A percentile compares a stretch with the other conserved stretches of the same genome.
These are phyloP conservation scores for Aspergillus hancockii DNA, from an alignment of 495 filamentous ascomycete species.

Conservation along the genomic window DNA sequence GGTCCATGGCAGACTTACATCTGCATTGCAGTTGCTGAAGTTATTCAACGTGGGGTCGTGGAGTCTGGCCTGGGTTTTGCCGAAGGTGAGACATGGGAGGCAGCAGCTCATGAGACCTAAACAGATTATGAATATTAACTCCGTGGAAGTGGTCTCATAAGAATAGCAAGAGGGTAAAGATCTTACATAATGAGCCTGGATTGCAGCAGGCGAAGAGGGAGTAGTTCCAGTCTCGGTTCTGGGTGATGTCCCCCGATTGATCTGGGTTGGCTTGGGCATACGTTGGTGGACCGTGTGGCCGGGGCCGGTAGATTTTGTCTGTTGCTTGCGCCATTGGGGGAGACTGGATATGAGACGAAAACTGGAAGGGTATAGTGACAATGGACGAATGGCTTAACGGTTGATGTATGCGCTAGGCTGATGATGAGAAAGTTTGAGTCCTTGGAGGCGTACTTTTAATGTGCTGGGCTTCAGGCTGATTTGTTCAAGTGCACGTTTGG, in stretches of 20 bases:
- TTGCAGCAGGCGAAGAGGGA: conserved; percentile 18
- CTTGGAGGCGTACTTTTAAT: too few relatives aligned
- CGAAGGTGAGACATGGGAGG: conserved; percentile 55
- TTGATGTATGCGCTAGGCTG: too few relatives aligned
- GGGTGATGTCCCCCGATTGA: conserved; percentile 6
- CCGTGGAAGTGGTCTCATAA: too few relatives aligned
- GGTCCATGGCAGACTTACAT: conserved; percentile 40
- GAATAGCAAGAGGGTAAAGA: not conserved
- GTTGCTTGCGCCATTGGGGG: not conserved
- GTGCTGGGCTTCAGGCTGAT: too few relatives aligned
- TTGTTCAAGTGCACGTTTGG: too few relatives aligned
- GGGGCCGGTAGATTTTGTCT: conserved; percentile 16
- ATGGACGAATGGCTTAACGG: too few relatives aligned
- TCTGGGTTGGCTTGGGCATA: conserved; percentile 3
- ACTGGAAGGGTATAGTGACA: too few relatives aligned
- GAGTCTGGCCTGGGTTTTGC: conserved; percentile 47
- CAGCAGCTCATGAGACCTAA: conserved; percentile 42
- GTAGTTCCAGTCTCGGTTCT: conserved; percentile 18
- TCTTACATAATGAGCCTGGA: conserved; percentile 15
- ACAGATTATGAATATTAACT: not conserved
- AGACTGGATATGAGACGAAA: too few relatives aligned
- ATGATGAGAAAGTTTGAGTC: too few relatives aligned
- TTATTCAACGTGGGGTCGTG: conserved; percentile 41
- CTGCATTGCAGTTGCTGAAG: conserved; percentile 44
- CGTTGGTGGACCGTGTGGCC: conserved; percentile 5